Evolutionary conservation across 2,329 filamentous ascomycete genomes (phyloP), one percentile per base, ranked within the genome.

Genomic region (Aspergillus neoniger): DNA sequence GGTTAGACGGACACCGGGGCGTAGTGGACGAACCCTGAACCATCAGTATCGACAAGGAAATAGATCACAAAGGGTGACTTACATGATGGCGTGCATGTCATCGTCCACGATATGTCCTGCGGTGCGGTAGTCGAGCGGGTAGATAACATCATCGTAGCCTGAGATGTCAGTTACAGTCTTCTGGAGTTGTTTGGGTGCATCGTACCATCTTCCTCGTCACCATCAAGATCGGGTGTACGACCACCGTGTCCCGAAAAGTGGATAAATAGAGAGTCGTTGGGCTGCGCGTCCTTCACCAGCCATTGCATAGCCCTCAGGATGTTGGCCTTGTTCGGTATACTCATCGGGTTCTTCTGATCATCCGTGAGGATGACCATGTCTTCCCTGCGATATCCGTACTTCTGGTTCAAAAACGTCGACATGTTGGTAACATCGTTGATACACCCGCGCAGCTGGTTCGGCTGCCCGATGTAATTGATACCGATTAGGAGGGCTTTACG

Each of bases 371-470:
- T 90, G 39, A 98, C 94, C 94, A 97, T 98, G 73, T 98, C 94
- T 78, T 97, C 93, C 59, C 92, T 84, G 77, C 92, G 92, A 77
- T 98, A 98, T 8, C 90, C 90, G 74, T 93, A 96, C 69, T 90
- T 86, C 73, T 92, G 85, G 62, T 91, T 90, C 55, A 98, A 82
- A 73, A 96, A 98, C 51, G 84, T 85, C 17, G 92, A 96, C 91
- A 98, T 96, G 79, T 97, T 96, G 76, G 92, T 90, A 51, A 97
- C 94, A 75, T 98, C 94, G 76, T 98, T 97, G 82, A 97, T 97
- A 72, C 94, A 98, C 38, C 94, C 94, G 62, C 91, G 83, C 30
- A 97, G 82, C 80, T 96, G 90, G 48, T 93, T 93, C 55, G 91
- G 86, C 78, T 97, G 93, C 52, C 91, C 89, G 72, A 96, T 95